Conservation (phyloP, 2,329 filamentous ascomycete genomes). For the Arthrobotrys entomopaga region DNA sequence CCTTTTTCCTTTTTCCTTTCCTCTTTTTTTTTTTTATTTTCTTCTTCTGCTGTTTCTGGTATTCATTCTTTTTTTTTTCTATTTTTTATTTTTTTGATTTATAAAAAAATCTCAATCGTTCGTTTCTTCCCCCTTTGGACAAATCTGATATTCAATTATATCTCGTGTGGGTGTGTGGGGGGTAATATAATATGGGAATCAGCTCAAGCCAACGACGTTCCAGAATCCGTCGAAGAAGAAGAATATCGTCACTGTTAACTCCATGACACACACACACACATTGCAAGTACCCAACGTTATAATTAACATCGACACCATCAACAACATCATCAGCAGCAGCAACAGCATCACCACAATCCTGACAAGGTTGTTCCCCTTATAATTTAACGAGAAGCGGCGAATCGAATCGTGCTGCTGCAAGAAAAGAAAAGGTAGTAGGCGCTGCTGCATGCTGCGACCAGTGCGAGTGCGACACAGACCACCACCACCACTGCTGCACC, state of each 20-base stretch:
- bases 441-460: conserved; percentile 31
- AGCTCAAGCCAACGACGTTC: conserved; percentile 26
- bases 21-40: conserved; percentile 26
- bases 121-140: neutral
- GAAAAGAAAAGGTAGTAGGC: conserved; percentile 49
- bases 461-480: conserved; percentile 51
- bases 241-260: neutral
- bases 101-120: neutral
- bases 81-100: too few relatives aligned
- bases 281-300: too few relatives aligned
- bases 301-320: neutral
- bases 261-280: too few relatives aligned
- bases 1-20: conserved; percentile 9
- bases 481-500: conserved; percentile 20
- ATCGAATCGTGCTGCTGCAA: conserved; percentile 13
- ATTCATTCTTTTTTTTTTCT: conserved; percentile 13
- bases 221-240: conserved; percentile 1
- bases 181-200: conserved; percentile 49
- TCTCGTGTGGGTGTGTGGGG: conserved; percentile 1
- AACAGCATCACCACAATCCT: neutral
- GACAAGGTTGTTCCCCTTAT: too few relatives aligned
- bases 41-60: conserved; percentile 15
- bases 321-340: conserved; percentile 12
- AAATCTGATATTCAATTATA: neutral
- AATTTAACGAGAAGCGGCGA: conserved; percentile 10